Evolutionary conservation across 2,329 filamentous ascomycete genomes (phyloP), one percentile per base, ranked within the genome.

Genomic region (Endoconidiophora polonica): DNA sequence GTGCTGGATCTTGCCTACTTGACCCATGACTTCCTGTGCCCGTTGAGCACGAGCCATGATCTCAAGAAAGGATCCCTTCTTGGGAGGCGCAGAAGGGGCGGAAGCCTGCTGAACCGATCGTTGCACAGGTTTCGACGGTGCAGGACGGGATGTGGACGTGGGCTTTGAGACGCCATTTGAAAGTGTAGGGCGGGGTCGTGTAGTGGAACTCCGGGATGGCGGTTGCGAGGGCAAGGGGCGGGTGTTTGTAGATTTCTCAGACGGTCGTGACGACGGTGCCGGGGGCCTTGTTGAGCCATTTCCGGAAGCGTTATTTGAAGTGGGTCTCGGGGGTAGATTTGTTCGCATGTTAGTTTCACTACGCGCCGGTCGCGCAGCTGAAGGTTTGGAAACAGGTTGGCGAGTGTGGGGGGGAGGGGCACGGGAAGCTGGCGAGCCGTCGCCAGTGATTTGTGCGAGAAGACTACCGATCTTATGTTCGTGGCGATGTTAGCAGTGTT

Each of bases 61-160:
- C 58, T 86, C 82, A 37, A 79, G 76, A 61, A 78, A 88, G 0
- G 80, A 83, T 2, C 81, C 79, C 59, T 82, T 84, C 63, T 86
- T 86, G 1, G 77, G 79, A 1, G 73, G 65, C 2, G 52, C 24
- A 5, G 29, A 41, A 16, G 39, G 38, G 12, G 46, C 6, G 4
- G 46, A 14, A 5, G 44, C 7, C 18, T 18, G 24, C 33, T 44
- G 44, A 26, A 42, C 46, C 14, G 45, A 44, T 40, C 43, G 41
- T 12, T 41, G 37, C 16, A 18, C n/a, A 5, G 46, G 33, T 24
- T 33, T 39, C 33, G 22, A 29, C 2, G 46, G 24, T 37, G 33
- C 14, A n/a, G 44, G 49, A 10, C 12, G 45, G n/a, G 4, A 40
- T 42, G 22, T 24, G 9, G 14, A 6, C 12, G 7, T 16, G 10